Percentiles rank a stretch among this genome's conserved stretches.
These are phyloP conservation scores for Aspergillus tanneri DNA, from an alignment of 2,329 filamentous ascomycete species.

Conservation along the genomic window DNA sequence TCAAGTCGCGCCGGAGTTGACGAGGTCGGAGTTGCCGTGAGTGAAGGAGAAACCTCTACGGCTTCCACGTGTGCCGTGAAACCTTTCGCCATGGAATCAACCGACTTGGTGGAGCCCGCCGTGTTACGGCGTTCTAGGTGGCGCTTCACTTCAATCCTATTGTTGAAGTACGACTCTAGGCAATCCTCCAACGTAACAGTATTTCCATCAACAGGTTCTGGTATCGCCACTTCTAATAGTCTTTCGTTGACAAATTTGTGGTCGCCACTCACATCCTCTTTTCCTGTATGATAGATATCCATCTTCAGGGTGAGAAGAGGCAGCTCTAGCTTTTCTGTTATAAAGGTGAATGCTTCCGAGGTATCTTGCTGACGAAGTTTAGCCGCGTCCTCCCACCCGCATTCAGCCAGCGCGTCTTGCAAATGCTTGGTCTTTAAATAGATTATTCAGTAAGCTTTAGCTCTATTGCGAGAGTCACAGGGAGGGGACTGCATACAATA, in stretches of 20 bases:
- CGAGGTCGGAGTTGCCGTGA: slow-evolving; percentile 34
- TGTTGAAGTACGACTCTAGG: slow-evolving; percentile 92
- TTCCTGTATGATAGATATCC: slow-evolving; percentile 90
- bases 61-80: slow-evolving; percentile 43
- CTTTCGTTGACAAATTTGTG: slow-evolving; percentile 94
- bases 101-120: slow-evolving; percentile 45
- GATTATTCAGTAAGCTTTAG: slow-evolving; percentile 1
- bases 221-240: slow-evolving; percentile 81
- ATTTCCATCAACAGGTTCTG: slow-evolving; percentile 64
- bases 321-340: slow-evolving; percentile 83
- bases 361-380: slow-evolving; percentile 85
- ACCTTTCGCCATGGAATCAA: slow-evolving; percentile 40
- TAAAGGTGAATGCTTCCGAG: slow-evolving; percentile 92
- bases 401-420: slow-evolving; percentile 77
- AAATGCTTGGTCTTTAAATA: slow-evolving; percentile 70
- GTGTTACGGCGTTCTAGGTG: slow-evolving; percentile 66
- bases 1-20: slow-evolving; percentile 25
- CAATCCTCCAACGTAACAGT: slow-evolving; percentile 83
- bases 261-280: slow-evolving; percentile 77
- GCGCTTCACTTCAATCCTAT: slow-evolving; percentile 81
- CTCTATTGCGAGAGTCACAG: background rate
- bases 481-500: slow-evolving; percentile 56
- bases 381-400: slow-evolving; percentile 83
- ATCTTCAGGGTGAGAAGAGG: slow-evolving; percentile 88
- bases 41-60: slow-evolving; percentile 42